A percentile compares a stretch with the other conserved stretches of the same genome.
These are phyloP conservation scores for Ceratonia siliqua DNA, from an alignment of 306 rosid species.

Conservation along the genomic window DNA sequence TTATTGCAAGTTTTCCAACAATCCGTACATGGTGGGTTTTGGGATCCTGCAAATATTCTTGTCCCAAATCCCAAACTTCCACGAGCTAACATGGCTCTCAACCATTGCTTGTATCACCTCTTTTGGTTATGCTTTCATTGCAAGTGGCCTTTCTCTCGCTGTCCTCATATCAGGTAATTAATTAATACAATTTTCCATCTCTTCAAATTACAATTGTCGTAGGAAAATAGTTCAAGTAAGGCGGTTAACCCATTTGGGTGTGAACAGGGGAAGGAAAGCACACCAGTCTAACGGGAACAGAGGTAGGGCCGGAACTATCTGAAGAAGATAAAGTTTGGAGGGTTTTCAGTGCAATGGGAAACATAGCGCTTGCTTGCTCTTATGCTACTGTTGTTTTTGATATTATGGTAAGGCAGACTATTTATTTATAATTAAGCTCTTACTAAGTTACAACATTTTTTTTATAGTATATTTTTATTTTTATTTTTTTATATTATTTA, in stretches of 20 bases:
- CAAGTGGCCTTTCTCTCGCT: slow-evolving; percentile 53
- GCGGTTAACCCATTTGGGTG: neutral
- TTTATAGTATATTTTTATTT: too few relatives aligned
- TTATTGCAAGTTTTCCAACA: slow-evolving; percentile 55
- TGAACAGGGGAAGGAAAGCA: slow-evolving; percentile 51
- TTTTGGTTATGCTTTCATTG: slow-evolving; percentile 59
- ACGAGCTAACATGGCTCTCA: slow-evolving; percentile 58
- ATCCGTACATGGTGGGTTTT: slow-evolving; percentile 57
- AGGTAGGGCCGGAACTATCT: slow-evolving; percentile 43
- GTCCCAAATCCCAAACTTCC: slow-evolving; percentile 69
- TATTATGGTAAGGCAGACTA: slow-evolving; percentile 45
- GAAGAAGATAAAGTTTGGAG: slow-evolving; percentile 53
- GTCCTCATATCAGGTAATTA: slow-evolving; percentile 44
- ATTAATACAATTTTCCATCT: neutral
- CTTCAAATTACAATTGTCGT: too few relatives aligned
- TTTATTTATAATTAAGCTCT: too few relatives aligned
- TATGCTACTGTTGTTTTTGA: slow-evolving; percentile 56
- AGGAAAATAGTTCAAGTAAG: too few relatives aligned
- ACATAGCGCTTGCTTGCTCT: slow-evolving; percentile 68
- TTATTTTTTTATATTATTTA: too few relatives aligned
- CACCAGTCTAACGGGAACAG: slow-evolving; percentile 43
- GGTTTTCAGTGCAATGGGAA: slow-evolving; percentile 60
- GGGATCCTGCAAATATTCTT: slow-evolving; percentile 51
- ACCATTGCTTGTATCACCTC: slow-evolving; percentile 59
- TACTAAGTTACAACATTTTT: too few relatives aligned